phyloP scores from a whole-genome alignment of 2,329 filamentous ascomycete species.

The Arthrocladium fulminans region DNA sequence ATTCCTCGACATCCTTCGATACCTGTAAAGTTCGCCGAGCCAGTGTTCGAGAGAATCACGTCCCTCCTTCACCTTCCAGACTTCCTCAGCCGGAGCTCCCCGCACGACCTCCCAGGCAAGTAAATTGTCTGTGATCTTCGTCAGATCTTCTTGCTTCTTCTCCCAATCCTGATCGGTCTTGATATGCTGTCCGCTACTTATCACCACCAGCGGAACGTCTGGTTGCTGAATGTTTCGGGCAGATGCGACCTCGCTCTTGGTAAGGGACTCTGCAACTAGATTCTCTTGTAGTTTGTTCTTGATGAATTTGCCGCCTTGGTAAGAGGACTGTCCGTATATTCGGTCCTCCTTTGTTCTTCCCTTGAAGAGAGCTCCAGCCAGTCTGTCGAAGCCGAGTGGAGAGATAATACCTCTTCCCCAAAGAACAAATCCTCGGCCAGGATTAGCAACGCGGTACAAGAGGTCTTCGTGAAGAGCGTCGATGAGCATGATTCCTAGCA shows the following conservation, averaged over 20 bases:
- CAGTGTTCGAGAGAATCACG: slow-evolving; percentile 69
- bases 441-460: slow-evolving; percentile 56
- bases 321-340: slow-evolving; percentile 69
- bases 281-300: slow-evolving; percentile 91
- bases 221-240: slow-evolving; percentile 69
- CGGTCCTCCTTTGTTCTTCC: slow-evolving; percentile 75
- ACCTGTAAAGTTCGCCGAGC: slow-evolving; percentile 56
- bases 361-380: slow-evolving; percentile 71
- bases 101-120: slow-evolving; percentile 79
- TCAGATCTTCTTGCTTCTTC: slow-evolving; percentile 74
- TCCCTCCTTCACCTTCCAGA: slow-evolving; percentile 71
- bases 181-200: slow-evolving; percentile 71
- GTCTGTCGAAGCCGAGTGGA: slow-evolving; percentile 73
- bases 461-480: slow-evolving; percentile 86
- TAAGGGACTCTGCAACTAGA: slow-evolving; percentile 74
- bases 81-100: slow-evolving; percentile 65
- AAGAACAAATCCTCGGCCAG: slow-evolving; percentile 68
- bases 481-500: slow-evolving; percentile 64
- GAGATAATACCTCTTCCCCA: slow-evolving; percentile 82
- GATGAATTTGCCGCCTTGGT: slow-evolving; percentile 73
- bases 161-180: slow-evolving; percentile 65
- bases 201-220: slow-evolving; percentile 66
- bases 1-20: background rate
- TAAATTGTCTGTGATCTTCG: slow-evolving; percentile 68
- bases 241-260: slow-evolving; percentile 69